Base-by-base conservation (phyloP, 2,329 filamentous ascomycete species). In the Thielaviopsis populi region DNA sequence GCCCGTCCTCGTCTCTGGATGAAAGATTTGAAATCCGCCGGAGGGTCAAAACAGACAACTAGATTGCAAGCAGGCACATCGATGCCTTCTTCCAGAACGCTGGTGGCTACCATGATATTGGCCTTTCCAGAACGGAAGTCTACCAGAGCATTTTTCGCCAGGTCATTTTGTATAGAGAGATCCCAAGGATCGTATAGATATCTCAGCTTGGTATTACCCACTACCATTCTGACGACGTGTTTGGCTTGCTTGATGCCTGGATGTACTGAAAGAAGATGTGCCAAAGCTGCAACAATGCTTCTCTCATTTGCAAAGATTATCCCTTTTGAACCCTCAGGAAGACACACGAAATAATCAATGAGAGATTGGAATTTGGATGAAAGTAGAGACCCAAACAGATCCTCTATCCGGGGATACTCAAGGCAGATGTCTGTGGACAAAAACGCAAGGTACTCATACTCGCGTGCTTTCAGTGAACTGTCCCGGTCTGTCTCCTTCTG, bases 261-360 rank as follows among this genome's bases (percentile, higher is more conserved):
- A 67, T 85, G 79, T 0, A 75, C 68, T 0, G 76, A 75, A 1
- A 90, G 72, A 1, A 89, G 69, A 4, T 83, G 77, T 1, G 78
- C 73, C 37, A 91, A 73, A 3, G 88, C 78, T 6, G 77, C 77
- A 0, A 84, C 84, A 0, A 82, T 83, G 1, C 78, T 78, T 61
- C 85, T 75, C 69, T 88, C 82, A 65, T 80, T 76, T 27, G 82
- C 87, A 68, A 91, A 91, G 0, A 91, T 73, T 17, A 91, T 83
- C 0, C 84, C 83, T 3, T 80, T 78, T 0, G 68, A 58, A 30
- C 62, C 42, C 15, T 27, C 24, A 5, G 61, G 62, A 15, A 61
- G 53, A 5, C 42, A 40, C 8, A 54, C 8, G 17, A 87, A 77
- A 3, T 80, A 73, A 3, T 72, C 64, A 2, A 89, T 72, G 17